Conservation (phyloP, 2,329 filamentous ascomycete species). For the Daldinia eschscholtzii region DNA sequence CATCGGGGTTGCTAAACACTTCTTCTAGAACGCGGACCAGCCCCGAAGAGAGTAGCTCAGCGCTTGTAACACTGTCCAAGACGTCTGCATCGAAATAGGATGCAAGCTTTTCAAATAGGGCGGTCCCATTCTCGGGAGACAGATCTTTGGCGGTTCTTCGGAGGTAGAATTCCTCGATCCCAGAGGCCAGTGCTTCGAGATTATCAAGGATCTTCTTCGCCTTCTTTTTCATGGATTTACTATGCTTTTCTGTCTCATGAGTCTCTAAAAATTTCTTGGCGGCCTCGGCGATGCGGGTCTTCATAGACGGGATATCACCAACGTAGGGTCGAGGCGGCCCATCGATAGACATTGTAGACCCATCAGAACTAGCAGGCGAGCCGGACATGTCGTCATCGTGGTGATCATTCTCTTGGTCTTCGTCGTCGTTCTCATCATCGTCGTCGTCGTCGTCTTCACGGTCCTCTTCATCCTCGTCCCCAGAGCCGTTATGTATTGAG, state of each 20-base stretch:
- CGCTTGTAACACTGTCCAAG: constrained; percentile 93
- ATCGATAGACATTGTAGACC: constrained; percentile 74
- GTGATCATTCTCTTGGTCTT: constrained; percentile 63
- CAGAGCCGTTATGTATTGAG: constrained; percentile 61
- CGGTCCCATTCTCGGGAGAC: constrained; percentile 65
- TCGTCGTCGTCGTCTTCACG: constrained; percentile 64
- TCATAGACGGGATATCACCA: constrained; percentile 68
- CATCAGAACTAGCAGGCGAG: constrained; percentile 75
- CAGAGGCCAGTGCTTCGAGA: constrained; percentile 76
- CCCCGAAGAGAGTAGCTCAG: constrained; percentile 90
- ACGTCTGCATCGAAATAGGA: constrained; percentile 90
- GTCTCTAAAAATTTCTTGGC: constrained; percentile 86
- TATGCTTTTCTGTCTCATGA: constrained; percentile 81
- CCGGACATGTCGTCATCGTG: constrained; percentile 72
- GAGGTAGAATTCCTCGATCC: constrained; percentile 80
- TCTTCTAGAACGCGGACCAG: constrained; percentile 87
- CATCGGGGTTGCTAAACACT: constrained; percentile 80
- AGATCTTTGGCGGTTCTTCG: constrained; percentile 62
- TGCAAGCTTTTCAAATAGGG: constrained; percentile 81
- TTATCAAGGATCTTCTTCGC: constrained; percentile 80
- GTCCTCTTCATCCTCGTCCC: constrained; percentile 65
- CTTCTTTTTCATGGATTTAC: constrained; percentile 80
- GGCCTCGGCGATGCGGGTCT: constrained; percentile 78
- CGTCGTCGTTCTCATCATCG: constrained; percentile 61
- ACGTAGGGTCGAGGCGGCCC: constrained; percentile 63